Base-by-base conservation (phyloP, 2,329 filamentous ascomycete species). In the Cladorrhinum sp. region DNA sequence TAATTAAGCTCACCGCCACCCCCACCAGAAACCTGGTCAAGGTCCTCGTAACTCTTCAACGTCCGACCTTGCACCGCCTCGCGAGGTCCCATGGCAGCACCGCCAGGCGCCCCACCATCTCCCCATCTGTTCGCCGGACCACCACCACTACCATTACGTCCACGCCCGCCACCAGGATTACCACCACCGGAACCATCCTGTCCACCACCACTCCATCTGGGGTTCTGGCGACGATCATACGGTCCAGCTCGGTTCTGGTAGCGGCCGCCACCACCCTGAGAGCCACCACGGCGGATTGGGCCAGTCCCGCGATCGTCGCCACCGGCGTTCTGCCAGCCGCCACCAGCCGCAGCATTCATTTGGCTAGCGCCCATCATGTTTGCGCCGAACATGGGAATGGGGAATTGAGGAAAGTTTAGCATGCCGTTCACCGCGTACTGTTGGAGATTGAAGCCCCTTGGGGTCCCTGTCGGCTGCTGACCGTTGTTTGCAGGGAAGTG, bases 31-130 rank as follows among this genome's bases (percentile, higher is more conserved):
- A 89, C 88, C 51, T 96, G 94, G 77, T 99, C 95, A 23, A 99
- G 80, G 73, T 99, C 95, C 75, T 99, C 96, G 73, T 99, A 99
- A 74, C 92, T 97, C 82, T 96, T 96, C 66, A 99, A 78, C 63
- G 91, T 96, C 60, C 95, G 86, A 4, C 95, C 95, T 67, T 96
- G 91, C 0, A 96, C 92, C 10, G 95, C 94, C 75, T 98, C 93
- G 20, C 91, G 85, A 20, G 95, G 94, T 0, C 92, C 93, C 62
- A 93, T 88, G 2, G 89, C 87, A 33, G 89, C 86, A 23, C 85
- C 89, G 42, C 90, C 89, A 54, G 91, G 90, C 2, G 80, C 80
- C 24, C 88, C 89, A 24, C 88, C 89, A 65, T 92, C 90, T 48
- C 89, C 88, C 83, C 88, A 90, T 66, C 86, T 81, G 33, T 85